Base-by-base conservation (phyloP, 139 green algal genomes). In the Chlorokybus atmophyticus region DNA sequence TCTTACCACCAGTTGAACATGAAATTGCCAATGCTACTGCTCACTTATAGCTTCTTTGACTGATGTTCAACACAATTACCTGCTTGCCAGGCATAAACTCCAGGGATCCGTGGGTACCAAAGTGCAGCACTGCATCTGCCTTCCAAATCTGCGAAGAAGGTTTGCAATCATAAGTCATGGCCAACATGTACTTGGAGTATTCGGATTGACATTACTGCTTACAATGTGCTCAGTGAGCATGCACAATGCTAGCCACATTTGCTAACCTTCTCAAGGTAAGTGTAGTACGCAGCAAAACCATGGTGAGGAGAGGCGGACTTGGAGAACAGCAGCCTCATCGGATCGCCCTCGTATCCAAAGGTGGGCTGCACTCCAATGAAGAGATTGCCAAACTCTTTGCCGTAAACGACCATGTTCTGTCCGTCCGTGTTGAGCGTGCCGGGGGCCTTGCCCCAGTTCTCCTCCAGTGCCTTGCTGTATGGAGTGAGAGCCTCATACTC, bases 311-410 rank as follows among this genome's bases (percentile, higher is more conserved):
- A 90, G 27, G 90, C 90, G 29, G 60, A 83, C 32, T 75, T 73
- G 67, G 74, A 87, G 87, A 98, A 98, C 21, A 98, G 90, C 60
- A 98, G 85, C 41, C 90, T 77, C 90, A 98, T 98, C 3, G 90
- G 90, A 70, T 98, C 90, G 41, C 90, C 90, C 79, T 98, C 90
- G 59, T 98, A 98, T 17, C 90, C 90, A 60, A 98, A 98, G 29
- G 90, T 98, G 57, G 90, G 90, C 83, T 98, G 90, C 62, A 98
- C 90, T 54, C 90, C 90, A 59, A 98, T 98, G 81, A 98, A 98
- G 2, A 98, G 79, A 71, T 98, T 98, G 66, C 90, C 90, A 67
- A 90, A 98, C 80, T 94, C 77, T 65, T 86, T 83, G 60, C 90
- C 90, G 66, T 87, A 98, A 2, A 98, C 64, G 50, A 98, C 82